A percentile compares a stretch with the other conserved stretches of the same genome.
phyloP scores from a whole-genome alignment of 352 stramenopile genomes.

The Pseudoperonospora humuli region DNA sequence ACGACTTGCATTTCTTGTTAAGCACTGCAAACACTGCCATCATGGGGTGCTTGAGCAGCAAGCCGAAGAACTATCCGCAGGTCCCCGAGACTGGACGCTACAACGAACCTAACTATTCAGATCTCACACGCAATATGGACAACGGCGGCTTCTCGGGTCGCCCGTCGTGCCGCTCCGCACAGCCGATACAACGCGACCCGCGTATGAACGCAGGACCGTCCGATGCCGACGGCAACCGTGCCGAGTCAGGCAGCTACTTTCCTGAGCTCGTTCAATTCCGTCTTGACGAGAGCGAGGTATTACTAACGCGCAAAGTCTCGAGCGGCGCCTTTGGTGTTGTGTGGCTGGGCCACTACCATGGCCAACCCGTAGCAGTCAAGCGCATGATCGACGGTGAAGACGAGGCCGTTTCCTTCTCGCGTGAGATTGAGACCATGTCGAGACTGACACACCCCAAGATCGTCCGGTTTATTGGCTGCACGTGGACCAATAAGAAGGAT shows the following conservation, averaged over 20 bases:
- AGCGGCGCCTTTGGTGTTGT: constrained; percentile 77
- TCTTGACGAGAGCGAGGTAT: constrained; percentile 74
- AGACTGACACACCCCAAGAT: constrained; percentile 74
- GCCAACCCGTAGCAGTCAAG: constrained; percentile 79
- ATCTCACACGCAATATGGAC: constrained; percentile 26
- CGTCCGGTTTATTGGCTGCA: constrained; percentile 80
- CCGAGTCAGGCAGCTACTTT: constrained; percentile 55
- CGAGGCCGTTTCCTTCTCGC: constrained; percentile 62
- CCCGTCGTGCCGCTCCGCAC: constrained; percentile 5
- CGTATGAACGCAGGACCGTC: constrained; percentile 16
- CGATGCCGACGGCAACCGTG: constrained; percentile 3
- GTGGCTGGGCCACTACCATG: constrained; percentile 83
- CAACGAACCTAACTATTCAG: constrained; percentile 30
- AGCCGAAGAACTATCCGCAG: constrained; percentile 11
- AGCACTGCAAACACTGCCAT: background rate
- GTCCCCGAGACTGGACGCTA: constrained; percentile 13
- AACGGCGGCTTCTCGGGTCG: constrained; percentile 24
- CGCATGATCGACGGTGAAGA: constrained; percentile 81
- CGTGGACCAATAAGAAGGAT: constrained; percentile 74
- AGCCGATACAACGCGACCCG: constrained; percentile 2
- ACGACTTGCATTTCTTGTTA: background rate
- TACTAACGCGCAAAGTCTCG: constrained; percentile 78
- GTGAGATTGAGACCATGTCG: constrained; percentile 82
- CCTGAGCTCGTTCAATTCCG: constrained; percentile 62
- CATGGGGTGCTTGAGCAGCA: constrained; percentile 34